These are phyloP conservation scores for Aspergillus ostianus DNA, from an alignment of 495 filamentous ascomycete species.

Conservation along the genomic window DNA sequence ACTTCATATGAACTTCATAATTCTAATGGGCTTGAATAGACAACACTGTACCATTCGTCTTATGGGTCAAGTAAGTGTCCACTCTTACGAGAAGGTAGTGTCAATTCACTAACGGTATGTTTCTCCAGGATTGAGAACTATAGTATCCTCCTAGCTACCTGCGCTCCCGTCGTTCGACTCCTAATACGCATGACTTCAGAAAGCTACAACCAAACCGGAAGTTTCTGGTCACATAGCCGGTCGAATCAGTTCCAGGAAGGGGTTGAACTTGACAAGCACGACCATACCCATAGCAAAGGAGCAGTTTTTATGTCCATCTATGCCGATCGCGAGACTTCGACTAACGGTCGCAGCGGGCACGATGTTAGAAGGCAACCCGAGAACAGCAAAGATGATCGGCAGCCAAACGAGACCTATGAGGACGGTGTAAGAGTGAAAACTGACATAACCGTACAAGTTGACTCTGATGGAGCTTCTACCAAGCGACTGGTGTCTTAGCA, in stretches of 20 bases:
- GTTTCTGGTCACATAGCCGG: background rate
- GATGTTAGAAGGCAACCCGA: background rate
- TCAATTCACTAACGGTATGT: too few species aligned
- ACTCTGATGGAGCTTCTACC: background rate
- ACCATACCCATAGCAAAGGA: background rate
- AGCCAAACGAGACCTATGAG: background rate
- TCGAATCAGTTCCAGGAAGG: background rate
- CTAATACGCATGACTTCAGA: background rate
- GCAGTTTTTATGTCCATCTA: background rate
- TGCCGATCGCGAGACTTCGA: background rate
- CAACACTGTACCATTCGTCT: slow-evolving; percentile 36
- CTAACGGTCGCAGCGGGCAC: background rate
- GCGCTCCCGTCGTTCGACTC: slow-evolving; percentile 17
- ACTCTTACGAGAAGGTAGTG: background rate
- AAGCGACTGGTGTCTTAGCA: background rate
- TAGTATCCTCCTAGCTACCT: slow-evolving; percentile 34
- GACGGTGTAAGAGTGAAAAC: background rate
- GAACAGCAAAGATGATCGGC: too few species aligned
- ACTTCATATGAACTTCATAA: too few species aligned
- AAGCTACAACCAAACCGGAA: background rate
- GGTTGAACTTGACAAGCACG: background rate
- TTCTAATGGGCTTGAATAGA: slow-evolving; percentile 1
- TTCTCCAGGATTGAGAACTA: slow-evolving; percentile 37
- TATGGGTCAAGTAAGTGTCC: slow-evolving; percentile 36
- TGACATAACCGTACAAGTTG: background rate